Evolutionary conservation across 2,329 filamentous ascomycete genomes (phyloP).

Genomic region (Sphaerulina musiva): DNA sequence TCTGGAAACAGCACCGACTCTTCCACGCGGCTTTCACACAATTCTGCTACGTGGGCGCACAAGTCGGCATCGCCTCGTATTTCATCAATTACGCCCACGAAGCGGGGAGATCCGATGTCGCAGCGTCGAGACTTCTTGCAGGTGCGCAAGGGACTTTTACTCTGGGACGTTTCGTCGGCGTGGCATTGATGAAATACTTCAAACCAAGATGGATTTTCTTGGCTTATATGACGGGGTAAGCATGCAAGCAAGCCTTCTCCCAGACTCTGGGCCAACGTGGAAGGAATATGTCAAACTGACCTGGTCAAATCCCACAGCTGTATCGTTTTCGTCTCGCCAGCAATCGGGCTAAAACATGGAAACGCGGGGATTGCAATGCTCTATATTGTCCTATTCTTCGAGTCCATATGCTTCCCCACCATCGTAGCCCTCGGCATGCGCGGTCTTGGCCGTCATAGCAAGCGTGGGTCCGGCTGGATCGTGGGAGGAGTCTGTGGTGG

Average conservation of each 20-base stretch:
- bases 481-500: constrained; percentile 66
- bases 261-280: too few relatives aligned
- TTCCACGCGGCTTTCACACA: constrained; percentile 72
- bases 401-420: constrained; percentile 75
- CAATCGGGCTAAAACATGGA: constrained; percentile 36
- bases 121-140: constrained; percentile 63
- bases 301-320: constrained; percentile 13
- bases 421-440: constrained; percentile 74
- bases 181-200: constrained; percentile 58
- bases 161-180: constrained; percentile 63
- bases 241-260: too few relatives aligned
- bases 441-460: constrained; percentile 68
- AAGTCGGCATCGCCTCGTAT: constrained; percentile 52
- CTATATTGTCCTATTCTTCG: constrained; percentile 65
- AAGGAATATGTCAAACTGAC: background rate
- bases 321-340: constrained; percentile 53
- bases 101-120: constrained; percentile 50
- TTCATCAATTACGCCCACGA: constrained; percentile 63
- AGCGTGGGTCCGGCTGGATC: constrained; percentile 68
- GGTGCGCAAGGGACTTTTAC: constrained; percentile 69
- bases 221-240: constrained; percentile 51
- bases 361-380: constrained; percentile 52
- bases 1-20: constrained; percentile 59
- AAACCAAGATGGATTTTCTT: constrained; percentile 66
- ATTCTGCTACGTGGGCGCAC: constrained; percentile 74